phyloP scores from a whole-genome alignment of 768 basidiomycete species.

The Albatrellus ellisii region DNA sequence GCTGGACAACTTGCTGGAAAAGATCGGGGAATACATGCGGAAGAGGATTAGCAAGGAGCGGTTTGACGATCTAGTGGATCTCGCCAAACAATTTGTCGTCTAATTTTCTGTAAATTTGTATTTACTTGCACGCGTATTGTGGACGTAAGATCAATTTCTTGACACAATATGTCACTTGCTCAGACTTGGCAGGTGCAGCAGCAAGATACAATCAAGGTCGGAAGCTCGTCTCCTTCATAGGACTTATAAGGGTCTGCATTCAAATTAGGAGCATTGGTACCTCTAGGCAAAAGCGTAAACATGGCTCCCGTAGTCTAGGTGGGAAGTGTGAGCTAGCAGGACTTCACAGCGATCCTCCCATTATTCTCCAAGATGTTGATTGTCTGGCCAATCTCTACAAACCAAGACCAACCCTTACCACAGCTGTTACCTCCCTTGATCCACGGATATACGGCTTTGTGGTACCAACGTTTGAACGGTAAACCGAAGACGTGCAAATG shows the following conservation, averaged over 20 bases:
- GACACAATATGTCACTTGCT: not conserved
- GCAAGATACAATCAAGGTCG: not conserved
- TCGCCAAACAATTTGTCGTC: not conserved
- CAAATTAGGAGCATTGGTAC: not conserved
- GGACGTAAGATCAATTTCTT: not conserved
- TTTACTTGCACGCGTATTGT: not conserved
- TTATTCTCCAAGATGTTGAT: slow-evolving; percentile 45
- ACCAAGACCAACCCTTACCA: slow-evolving; percentile 64
- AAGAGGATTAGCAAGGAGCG: not conserved
- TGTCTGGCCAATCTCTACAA: slow-evolving; percentile 48
- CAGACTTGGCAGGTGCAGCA: not conserved
- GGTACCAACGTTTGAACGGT: slow-evolving; percentile 37
- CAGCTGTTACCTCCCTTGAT: slow-evolving; percentile 24
- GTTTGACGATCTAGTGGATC: not conserved
- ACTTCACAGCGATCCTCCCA: slow-evolving; percentile 22
- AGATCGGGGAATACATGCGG: not conserved
- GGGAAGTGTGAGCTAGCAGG: not conserved
- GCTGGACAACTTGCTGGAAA: slow-evolving; percentile 23
- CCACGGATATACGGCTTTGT: slow-evolving; percentile 36
- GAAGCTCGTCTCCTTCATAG: not conserved
- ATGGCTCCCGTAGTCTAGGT: no score
- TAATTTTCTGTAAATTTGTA: not conserved
- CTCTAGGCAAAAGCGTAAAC: not conserved
- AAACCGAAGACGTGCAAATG: slow-evolving; percentile 64
- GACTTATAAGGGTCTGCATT: not conserved